Base-by-base conservation (phyloP, 805 yeast genomes). In the Candida pseudofarinosa region DNA sequence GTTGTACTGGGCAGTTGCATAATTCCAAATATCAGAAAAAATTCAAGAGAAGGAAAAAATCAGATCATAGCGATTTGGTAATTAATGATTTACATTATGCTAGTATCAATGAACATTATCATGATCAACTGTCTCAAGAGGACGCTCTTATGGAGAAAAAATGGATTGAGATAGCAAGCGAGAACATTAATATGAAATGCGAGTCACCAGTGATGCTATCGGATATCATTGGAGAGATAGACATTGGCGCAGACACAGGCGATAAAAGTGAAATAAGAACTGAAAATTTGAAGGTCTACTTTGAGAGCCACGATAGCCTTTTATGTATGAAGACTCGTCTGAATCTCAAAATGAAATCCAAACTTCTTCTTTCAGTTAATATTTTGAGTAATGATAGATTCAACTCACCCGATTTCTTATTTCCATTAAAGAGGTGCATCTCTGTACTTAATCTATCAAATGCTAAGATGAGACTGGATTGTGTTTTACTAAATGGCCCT, bases 21-120 rank as follows among this genome's bases (percentile, higher is more conserved):
- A 35, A 28, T 17, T 30, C 41, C 17, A 33, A 33, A 4, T 20
- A 18, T 33, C 41, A 30, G 19, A 37, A 18, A 26, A 38, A 30
- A 33, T 40, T 26, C 15, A 42, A 35, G 33, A 50, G 39, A 40
- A 44, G 47, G 39, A 39, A 32, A 43, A 48, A 40, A 31, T 31
- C 34, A 19, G 17, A 33, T 33, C 36, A 37, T 31, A 43, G 33
- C 18, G 44, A 37, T 12, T 39, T 56, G 28, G 39, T 41, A 16
- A 54, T 56, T 20, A 57, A 44, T 28, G 54, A 53, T 35, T 41
- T 50, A 28, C 42, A 46, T 19, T 53, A 49, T 32, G 26, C 43
- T n/a, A 52, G 52, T 19, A 39, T 53, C 17, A 46, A 50, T 37
- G 43, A 47, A 17, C 3, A n/a, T n/a, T 14, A 20, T n/a, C 4